A percentile compares a stretch with the other conserved stretches of the same genome.
Evolutionary conservation across 495 filamentous ascomycete species (phyloP).

Genomic region (Penicillium psychrofluorescens): DNA sequence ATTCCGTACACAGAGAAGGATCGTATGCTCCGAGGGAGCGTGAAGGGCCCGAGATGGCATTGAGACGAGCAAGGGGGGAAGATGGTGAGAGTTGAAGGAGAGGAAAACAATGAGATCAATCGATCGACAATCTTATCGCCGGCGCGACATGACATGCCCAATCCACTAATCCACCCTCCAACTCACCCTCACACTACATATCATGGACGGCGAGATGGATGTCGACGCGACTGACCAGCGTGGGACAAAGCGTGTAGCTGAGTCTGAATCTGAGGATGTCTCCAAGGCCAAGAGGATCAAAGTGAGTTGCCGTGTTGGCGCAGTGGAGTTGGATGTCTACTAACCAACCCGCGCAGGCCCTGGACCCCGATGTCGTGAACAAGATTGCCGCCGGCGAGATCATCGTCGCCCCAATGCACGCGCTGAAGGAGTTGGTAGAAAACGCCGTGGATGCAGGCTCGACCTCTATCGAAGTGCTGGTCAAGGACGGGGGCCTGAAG

Average conservation of each 20-base stretch:
- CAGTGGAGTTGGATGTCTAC: too few relatives aligned
- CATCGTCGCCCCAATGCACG: constrained; percentile 94
- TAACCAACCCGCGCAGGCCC: constrained; percentile 45
- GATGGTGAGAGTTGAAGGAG: not conserved
- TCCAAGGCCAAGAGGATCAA: constrained; percentile 61
- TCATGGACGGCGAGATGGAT: constrained; percentile 43
- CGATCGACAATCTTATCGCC: constrained; percentile 15
- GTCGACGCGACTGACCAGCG: constrained; percentile 34
- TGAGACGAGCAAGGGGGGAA: not conserved
- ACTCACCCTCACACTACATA: not conserved
- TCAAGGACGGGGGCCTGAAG: constrained; percentile 96
- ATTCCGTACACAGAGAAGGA: constrained; percentile 21
- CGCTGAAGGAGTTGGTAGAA: constrained; percentile 94
- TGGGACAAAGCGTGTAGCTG: constrained; percentile 59
- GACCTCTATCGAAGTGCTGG: constrained; percentile 81
- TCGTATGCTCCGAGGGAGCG: constrained; percentile 12
- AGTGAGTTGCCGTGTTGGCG: constrained; percentile 18
- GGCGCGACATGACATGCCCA: constrained; percentile 3
- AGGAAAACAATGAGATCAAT: constrained; percentile 7
- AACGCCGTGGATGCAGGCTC: constrained; percentile 97
- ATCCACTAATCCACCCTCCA: constrained; percentile 9
- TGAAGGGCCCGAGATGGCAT: constrained; percentile 4
- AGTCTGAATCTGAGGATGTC: constrained; percentile 19
- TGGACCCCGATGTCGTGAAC: constrained; percentile 94
- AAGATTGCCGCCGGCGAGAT: constrained; percentile 99